phyloP scores from a whole-genome alignment of 208 protist genomes.

The Trypanosoma theileri region DNA sequence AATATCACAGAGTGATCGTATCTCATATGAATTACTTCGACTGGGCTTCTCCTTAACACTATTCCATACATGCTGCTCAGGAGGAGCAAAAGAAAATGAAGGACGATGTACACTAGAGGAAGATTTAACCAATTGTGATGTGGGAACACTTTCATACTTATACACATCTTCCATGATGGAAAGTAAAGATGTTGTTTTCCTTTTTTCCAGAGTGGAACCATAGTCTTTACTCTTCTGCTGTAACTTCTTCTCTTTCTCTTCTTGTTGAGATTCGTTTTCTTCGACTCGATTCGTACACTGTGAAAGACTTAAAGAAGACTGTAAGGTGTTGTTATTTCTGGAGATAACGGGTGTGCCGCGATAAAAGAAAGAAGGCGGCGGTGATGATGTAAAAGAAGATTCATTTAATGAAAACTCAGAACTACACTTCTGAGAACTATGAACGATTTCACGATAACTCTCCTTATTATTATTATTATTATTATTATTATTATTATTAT shows the following conservation, averaged over 20 bases:
- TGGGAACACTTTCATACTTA: not conserved
- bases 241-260: no score
- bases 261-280: not conserved
- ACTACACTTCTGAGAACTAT: no score
- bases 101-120: not conserved
- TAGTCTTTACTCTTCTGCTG: not conserved
- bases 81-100: not conserved
- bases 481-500: not conserved
- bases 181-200: not conserved
- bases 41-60: no score
- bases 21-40: no score
- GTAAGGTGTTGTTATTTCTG: not conserved
- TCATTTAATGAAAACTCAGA: no score
- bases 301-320: no score
- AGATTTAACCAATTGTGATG: not conserved
- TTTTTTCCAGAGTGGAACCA: not conserved
- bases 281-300: not conserved
- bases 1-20: no score
- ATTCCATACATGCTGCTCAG: no score
- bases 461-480: not conserved
- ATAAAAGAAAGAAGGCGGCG: constrained; percentile 12
- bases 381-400: not conserved
- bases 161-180: not conserved
- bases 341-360: not conserved
- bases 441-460: not conserved